A percentile compares a stretch with the other conserved stretches of the same genome.
Evolutionary conservation across 169 alveolate genomes (phyloP).

Genomic region (Sarcocystis neurona): DNA sequence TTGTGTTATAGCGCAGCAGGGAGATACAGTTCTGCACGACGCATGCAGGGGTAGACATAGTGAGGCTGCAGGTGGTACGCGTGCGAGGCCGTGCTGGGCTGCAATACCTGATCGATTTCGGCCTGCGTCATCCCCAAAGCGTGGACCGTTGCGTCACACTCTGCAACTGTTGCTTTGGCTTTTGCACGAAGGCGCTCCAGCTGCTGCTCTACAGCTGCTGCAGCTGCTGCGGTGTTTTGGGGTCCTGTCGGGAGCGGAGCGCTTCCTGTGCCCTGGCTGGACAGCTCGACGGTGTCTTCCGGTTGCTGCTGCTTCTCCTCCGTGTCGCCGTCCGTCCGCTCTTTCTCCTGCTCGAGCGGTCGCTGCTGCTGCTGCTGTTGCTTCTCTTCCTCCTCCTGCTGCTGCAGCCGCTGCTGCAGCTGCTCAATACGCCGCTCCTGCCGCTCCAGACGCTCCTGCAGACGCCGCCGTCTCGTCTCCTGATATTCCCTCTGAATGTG

Average conservation of each 20-base stretch:
- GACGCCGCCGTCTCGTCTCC: not conserved
- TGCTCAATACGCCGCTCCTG: conserved; percentile 28
- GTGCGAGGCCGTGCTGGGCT: no score
- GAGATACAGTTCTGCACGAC: no score
- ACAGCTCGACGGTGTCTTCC: not conserved
- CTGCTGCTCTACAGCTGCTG: no score
- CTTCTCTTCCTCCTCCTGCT: not conserved
- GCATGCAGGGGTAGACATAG: no score
- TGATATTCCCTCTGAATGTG: conserved; percentile 23
- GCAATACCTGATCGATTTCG: no score
- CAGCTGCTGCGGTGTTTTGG: not conserved
- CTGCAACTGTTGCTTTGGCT: no score
- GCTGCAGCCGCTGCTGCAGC: conserved; percentile 26
- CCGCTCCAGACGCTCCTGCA: not conserved
- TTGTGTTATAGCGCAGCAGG: no score
- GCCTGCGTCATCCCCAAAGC: no score
- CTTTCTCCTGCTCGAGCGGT: not conserved
- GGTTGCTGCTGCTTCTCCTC: not conserved
- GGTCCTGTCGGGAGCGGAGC: not conserved
- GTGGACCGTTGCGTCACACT: no score
- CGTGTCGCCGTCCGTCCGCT: not conserved
- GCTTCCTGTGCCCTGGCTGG: not conserved
- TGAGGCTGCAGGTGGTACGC: no score
- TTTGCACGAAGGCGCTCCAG: no score
- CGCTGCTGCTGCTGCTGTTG: not conserved